Base-by-base conservation (phyloP, 2,329 filamentous ascomycete genomes). In the Huntiella savannae region DNA sequence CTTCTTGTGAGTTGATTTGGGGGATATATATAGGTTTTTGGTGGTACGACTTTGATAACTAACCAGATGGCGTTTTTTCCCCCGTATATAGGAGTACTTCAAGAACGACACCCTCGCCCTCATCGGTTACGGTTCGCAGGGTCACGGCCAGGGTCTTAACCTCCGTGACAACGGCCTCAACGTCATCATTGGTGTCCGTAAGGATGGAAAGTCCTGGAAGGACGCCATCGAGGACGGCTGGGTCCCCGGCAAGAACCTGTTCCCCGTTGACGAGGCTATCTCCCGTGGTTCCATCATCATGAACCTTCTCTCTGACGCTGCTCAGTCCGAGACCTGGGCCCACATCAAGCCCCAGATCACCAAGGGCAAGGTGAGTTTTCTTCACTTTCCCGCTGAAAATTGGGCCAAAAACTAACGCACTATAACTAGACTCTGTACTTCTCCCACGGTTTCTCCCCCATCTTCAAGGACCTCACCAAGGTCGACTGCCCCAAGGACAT, bases 391-490 rank as follows among this genome's bases (percentile, higher is more conserved):
- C 13, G 17, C 12, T 16, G 7, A 6, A 33, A 38, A 15, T 4
- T 28, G 22, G 19, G 7, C 10, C 32, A 34, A 3, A 3, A 28
- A 28, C 22, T 28, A 28, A 28, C 22, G 4, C 6, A 28, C 6
- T 28, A 28, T 12, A 19, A 11, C 4, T 54, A 91, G 88, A 98
- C 91, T 52, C 84, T 98, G 58, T 98, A 98, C 82, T 98, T 98
- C 78, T 96, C 91, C 57, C 91, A 98, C 78, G 91, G 91, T 62
- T 98, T 98, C 83, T 96, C 91, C 53, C 91, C 91, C 63, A 87
- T 98, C 68, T 98, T 98, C 84, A 95, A 95, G 76, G 81, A 94
- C 66, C 79, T 91, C 63, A 98, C 91, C 76, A 93, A 95, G 69
- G 91, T 98, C 63, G 91, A 98, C 53, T 84, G 95, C 53, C 91